These are phyloP conservation scores for Hypoxylon sp. DNA, from an alignment of 2,329 filamentous ascomycete genomes.

Conservation along the genomic window DNA sequence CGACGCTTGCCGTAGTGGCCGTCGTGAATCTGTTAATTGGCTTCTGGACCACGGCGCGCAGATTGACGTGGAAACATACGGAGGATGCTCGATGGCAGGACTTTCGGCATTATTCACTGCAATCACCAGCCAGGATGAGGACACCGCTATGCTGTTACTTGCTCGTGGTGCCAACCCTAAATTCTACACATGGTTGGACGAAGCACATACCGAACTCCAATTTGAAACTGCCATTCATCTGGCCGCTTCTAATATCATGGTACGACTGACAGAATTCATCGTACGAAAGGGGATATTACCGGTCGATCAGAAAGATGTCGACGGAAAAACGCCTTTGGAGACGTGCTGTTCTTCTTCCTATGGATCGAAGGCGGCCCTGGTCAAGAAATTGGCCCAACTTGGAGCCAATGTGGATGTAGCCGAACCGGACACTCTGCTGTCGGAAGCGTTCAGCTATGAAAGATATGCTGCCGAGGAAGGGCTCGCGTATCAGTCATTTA, in stretches of 20 bases:
- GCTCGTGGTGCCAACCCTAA: constrained; percentile 5
- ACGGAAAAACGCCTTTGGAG: not conserved
- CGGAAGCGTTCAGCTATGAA: not conserved
- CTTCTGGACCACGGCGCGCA: constrained; percentile 6
- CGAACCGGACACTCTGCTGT: not conserved
- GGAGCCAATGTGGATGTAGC: constrained; percentile 11
- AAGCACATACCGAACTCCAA: too few relatives aligned
- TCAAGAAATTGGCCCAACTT: constrained; percentile 10
- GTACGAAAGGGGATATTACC: not conserved
- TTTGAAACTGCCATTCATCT: constrained; percentile 5
- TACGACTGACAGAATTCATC: constrained; percentile 1
- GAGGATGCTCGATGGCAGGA: not conserved
- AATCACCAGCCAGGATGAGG: not conserved
- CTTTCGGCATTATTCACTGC: not conserved
- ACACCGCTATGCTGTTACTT: constrained; percentile 3
- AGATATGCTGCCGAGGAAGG: too few relatives aligned
- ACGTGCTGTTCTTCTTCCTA: not conserved
- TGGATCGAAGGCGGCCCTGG: not conserved
- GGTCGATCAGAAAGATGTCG: not conserved
- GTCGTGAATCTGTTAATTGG: not conserved
- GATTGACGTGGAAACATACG: not conserved
- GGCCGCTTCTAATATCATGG: not conserved
- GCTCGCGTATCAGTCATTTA: too few relatives aligned
- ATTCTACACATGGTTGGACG: not conserved
- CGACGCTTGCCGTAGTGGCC: not conserved